phyloP scores from a whole-genome alignment of 2,329 filamentous ascomycete species.

The Penicillium sp. region DNA sequence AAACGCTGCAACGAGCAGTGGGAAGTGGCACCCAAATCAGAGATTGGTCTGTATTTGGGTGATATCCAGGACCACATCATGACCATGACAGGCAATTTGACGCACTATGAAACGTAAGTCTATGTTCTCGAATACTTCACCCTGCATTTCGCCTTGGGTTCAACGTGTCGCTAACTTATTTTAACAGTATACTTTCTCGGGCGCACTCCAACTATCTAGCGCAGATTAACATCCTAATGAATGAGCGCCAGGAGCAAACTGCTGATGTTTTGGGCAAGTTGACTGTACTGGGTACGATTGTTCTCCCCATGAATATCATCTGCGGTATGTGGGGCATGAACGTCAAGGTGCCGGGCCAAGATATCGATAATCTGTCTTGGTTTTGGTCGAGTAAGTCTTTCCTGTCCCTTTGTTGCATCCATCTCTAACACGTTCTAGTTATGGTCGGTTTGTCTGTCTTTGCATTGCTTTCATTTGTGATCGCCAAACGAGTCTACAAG shows the following conservation, averaged over 20 bases:
- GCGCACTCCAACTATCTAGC: slow-evolving; percentile 98
- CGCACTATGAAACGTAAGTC: slow-evolving; percentile 90
- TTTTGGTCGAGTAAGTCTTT: slow-evolving; percentile 60
- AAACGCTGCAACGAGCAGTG: slow-evolving; percentile 98
- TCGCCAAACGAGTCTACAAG: slow-evolving; percentile 80
- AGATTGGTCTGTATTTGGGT: slow-evolving; percentile 95
- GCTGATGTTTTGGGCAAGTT: slow-evolving; percentile 92
- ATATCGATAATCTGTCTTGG: slow-evolving; percentile 75
- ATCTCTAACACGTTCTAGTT: slow-evolving; percentile 37
- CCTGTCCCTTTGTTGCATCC: slow-evolving; percentile 5
- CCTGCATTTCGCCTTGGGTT: background rate
- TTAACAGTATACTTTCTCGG: slow-evolving; percentile 74
- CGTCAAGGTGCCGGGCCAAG: slow-evolving; percentile 90
- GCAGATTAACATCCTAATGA: slow-evolving; percentile 99
- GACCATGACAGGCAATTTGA: slow-evolving; percentile 95
- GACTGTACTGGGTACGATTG: slow-evolving; percentile 94
- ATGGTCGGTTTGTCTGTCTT: slow-evolving; percentile 77
- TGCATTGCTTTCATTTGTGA: slow-evolving; percentile 74
- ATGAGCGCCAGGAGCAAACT: slow-evolving; percentile 93
- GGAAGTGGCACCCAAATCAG: slow-evolving; percentile 90
- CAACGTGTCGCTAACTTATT: slow-evolving; percentile 14
- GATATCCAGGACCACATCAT: slow-evolving; percentile 99
- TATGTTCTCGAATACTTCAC: background rate
- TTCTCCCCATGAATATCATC: slow-evolving; percentile 98
- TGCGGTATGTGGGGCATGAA: slow-evolving; percentile 99